Percentiles rank a stretch among this genome's conserved stretches.
These are phyloP conservation scores for Colletotrichum lindemuthianum DNA, from an alignment of 2,329 filamentous ascomycete genomes.

Conservation along the genomic window DNA sequence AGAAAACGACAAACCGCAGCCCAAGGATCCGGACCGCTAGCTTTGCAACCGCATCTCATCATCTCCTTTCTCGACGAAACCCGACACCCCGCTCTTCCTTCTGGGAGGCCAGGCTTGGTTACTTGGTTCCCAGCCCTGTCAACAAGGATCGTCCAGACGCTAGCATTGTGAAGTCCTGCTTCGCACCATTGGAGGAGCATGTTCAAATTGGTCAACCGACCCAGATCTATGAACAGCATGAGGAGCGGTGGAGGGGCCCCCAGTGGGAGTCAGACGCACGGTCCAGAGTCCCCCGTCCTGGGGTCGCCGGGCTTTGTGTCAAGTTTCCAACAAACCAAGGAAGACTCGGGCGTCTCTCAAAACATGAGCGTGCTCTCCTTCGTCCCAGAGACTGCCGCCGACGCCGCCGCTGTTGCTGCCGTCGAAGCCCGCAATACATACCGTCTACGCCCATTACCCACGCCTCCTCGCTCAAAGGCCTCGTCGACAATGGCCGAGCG, in stretches of 20 bases:
- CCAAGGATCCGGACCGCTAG: conserved; percentile 12
- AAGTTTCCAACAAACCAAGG: conserved; percentile 47
- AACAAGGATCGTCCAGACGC: conserved; percentile 31
- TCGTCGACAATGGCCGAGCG: conserved; percentile 44
- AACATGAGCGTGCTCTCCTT: conserved; percentile 44
- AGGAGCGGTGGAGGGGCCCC: conserved; percentile 37
- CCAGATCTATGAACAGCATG: conserved; percentile 43
- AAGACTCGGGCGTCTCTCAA: conserved; percentile 43
- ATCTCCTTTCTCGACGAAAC: conserved; percentile 27
- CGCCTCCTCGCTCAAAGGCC: conserved; percentile 36
- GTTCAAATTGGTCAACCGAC: conserved; percentile 47
- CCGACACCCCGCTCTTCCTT: conserved; percentile 24
- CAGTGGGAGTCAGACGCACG: conserved; percentile 38
- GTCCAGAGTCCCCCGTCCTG: conserved; percentile 38
- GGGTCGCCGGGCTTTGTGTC: conserved; percentile 46
- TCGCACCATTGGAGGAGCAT: conserved; percentile 40
- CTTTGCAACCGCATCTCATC: conserved; percentile 22
- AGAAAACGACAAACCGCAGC: conserved; percentile 7
- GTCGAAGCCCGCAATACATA: conserved; percentile 39
- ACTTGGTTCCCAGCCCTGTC: conserved; percentile 29
- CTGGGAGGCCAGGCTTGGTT: conserved; percentile 19
- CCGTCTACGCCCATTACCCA: conserved; percentile 38
- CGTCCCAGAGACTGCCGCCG: conserved; percentile 41
- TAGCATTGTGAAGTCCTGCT: conserved; percentile 28
- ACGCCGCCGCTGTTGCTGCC: conserved; percentile 43